Conservation (phyloP, 352 stramenopile genomes). For the Globisporangium lucens region DNA sequence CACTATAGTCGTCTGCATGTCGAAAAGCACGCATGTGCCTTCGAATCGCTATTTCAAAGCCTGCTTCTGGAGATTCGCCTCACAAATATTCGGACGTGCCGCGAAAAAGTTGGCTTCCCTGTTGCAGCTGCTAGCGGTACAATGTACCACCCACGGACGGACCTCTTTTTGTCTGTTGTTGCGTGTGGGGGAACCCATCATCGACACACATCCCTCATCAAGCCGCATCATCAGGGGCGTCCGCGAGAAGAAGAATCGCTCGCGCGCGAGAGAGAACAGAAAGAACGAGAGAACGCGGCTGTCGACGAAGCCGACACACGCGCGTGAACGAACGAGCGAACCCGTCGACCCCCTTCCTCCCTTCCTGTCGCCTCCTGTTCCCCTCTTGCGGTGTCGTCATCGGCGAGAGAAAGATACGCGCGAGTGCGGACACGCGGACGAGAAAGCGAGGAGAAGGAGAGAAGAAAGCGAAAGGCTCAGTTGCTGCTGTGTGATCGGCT, state of each 20-base stretch:
- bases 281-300: constrained; percentile 5
- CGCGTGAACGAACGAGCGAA: background rate
- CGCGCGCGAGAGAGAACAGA: constrained; percentile 6
- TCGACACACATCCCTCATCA: constrained; percentile 6
- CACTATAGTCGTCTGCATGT: background rate
- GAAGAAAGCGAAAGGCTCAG: background rate
- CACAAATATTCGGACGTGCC: background rate
- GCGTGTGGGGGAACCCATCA: constrained; percentile 8
- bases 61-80: background rate
- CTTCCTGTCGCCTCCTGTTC: background rate
- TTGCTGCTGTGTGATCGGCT: background rate
- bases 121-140: background rate
- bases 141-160: constrained; percentile 2
- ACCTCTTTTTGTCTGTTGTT: background rate
- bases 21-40: background rate
- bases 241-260: background rate
- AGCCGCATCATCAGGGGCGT: constrained; percentile 4
- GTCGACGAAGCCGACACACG: background rate
- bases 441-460: constrained; percentile 1
- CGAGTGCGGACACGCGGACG: background rate
- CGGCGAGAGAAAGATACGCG: constrained; percentile 4
- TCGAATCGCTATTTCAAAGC: background rate
- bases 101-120: constrained; percentile 3
- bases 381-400: background rate
- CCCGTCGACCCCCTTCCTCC: background rate